Percentiles rank a stretch among this genome's conserved stretches.
Conservation (phyloP, 495 filamentous ascomycete species). For the Saxophila tyrrhenica region DNA sequence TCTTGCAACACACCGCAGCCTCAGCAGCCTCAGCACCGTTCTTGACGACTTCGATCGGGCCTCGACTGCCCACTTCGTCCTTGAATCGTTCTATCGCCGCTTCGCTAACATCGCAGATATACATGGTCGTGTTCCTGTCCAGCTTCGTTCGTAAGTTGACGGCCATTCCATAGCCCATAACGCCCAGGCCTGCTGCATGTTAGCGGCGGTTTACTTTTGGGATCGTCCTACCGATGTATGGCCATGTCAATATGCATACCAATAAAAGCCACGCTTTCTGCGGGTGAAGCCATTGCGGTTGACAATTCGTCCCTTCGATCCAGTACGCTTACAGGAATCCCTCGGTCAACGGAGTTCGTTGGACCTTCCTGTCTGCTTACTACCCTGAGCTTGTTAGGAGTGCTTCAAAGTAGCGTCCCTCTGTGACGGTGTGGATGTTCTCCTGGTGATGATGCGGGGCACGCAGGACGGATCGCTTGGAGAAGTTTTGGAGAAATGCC, state of each 20-base stretch:
- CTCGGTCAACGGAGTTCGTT: too few species aligned
- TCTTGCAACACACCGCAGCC: slow-evolving; percentile 4
- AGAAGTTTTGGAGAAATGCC: too few species aligned
- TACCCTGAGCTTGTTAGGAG: too few species aligned
- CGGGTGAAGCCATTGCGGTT: background rate
- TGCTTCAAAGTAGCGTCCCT: too few species aligned
- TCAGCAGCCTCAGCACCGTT: slow-evolving; percentile 15
- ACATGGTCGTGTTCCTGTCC: slow-evolving; percentile 5
- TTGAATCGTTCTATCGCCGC: slow-evolving; percentile 17
- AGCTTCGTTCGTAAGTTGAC: slow-evolving; percentile 21
- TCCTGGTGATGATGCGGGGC: too few species aligned
- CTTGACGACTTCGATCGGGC: slow-evolving; percentile 17
- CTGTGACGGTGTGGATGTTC: too few species aligned
- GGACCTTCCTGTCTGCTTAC: too few species aligned
- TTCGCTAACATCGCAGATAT: slow-evolving; percentile 18
- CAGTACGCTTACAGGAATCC: too few species aligned
- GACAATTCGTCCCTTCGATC: too few species aligned
- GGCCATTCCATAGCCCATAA: slow-evolving; percentile 25
- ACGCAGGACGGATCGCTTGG: too few species aligned
- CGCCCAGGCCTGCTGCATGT: slow-evolving; percentile 17
- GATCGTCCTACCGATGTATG: background rate
- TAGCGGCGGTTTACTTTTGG: background rate
- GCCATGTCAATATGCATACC: background rate
- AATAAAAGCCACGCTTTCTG: background rate
- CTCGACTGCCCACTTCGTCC: slow-evolving; percentile 9